Base-by-base conservation (phyloP, 73 alveolate species). In the Loxodes magnus region DNA sequence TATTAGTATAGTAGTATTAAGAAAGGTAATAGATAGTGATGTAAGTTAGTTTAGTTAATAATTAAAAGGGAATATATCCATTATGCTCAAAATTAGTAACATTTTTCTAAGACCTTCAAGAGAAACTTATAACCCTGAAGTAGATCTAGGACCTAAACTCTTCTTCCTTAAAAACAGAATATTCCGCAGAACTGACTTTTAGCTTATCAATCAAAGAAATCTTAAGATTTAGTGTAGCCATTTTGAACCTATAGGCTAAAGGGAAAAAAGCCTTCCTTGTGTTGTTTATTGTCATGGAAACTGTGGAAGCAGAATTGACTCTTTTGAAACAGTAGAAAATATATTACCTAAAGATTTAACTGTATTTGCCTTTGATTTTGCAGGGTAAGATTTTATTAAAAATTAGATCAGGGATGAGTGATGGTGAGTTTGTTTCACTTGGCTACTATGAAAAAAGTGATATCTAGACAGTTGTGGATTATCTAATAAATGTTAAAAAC, bases 31-130 rank as follows among this genome's bases (percentile, higher is more conserved):
- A n/a, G n/a, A n/a, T n/a, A n/a, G n/a, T n/a, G n/a, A n/a, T n/a
- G n/a, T n/a, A n/a, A n/a, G n/a, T n/a, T n/a, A n/a, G n/a, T n/a
- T n/a, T n/a, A n/a, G n/a, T n/a, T n/a, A n/a, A n/a, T n/a, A n/a
- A n/a, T n/a, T n/a, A n/a, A n/a, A n/a, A n/a, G n/a, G n/a, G n/a
- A n/a, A n/a, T n/a, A n/a, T n/a, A 33, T 33, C 14, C 14, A 12
- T 33, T n/a, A 46, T 46, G 59, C 16, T 25, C 22, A 25, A 25
- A 0, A 5, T 46, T 9, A 10, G 90, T 78, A 81, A 81, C 68
- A 67, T 87, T 21, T 69, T 81, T 12, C 74, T 80, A 22, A 56
- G 94, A 43, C 94, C 94, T 2, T 76, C 79, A 21, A 66, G 71
- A 39, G 44, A 59, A 10, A 15, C 15, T 7, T 66, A 66, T 33